A percentile compares a stretch with the other conserved stretches of the same genome.
Evolutionary conservation across 495 filamentous ascomycete species (phyloP).

Genomic region (Lasiosphaeria ovina): DNA sequence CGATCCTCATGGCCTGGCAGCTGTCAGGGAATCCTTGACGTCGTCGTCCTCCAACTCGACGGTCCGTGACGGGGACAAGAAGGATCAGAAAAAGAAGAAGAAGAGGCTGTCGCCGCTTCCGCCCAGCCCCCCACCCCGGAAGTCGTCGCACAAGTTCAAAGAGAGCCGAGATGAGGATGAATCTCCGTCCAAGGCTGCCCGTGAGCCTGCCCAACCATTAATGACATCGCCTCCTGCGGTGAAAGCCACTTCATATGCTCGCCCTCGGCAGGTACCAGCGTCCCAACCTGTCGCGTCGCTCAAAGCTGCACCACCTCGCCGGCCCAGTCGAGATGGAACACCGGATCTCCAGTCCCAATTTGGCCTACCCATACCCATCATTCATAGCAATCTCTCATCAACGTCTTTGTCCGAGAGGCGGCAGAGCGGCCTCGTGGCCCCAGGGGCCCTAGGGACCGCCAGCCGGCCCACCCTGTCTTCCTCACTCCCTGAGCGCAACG

Average conservation of each 20-base stretch:
- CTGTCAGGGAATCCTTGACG: slow-evolving; percentile 61
- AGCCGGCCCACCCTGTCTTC: slow-evolving; percentile 32
- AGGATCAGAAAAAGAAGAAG: slow-evolving; percentile 41
- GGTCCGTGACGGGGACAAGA: slow-evolving; percentile 46
- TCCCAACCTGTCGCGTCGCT: slow-evolving; percentile 30
- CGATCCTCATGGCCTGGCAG: slow-evolving; percentile 57
- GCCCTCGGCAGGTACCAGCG: slow-evolving; percentile 24
- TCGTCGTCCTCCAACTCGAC: slow-evolving; percentile 61
- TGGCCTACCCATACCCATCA: slow-evolving; percentile 61
- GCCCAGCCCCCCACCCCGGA: slow-evolving; percentile 61
- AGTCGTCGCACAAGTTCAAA: slow-evolving; percentile 58
- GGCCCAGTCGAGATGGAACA: slow-evolving; percentile 82
- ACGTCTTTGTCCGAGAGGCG: slow-evolving; percentile 45
- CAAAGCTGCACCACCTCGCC: slow-evolving; percentile 46
- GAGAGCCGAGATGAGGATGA: slow-evolving; percentile 37
- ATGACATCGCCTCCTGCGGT: slow-evolving; percentile 32
- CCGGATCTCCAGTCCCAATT: slow-evolving; percentile 59
- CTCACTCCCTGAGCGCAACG: slow-evolving; percentile 23
- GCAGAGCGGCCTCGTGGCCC: slow-evolving; percentile 37
- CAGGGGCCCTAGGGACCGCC: slow-evolving; percentile 24
- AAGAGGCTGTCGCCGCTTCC: slow-evolving; percentile 49
- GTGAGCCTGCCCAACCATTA: slow-evolving; percentile 27
- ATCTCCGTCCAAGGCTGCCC: slow-evolving; percentile 30
- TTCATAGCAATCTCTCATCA: slow-evolving; percentile 71
- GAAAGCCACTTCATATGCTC: slow-evolving; percentile 31